Conservation (phyloP, 83 land plant species). For the Picea engelmannii region DNA sequence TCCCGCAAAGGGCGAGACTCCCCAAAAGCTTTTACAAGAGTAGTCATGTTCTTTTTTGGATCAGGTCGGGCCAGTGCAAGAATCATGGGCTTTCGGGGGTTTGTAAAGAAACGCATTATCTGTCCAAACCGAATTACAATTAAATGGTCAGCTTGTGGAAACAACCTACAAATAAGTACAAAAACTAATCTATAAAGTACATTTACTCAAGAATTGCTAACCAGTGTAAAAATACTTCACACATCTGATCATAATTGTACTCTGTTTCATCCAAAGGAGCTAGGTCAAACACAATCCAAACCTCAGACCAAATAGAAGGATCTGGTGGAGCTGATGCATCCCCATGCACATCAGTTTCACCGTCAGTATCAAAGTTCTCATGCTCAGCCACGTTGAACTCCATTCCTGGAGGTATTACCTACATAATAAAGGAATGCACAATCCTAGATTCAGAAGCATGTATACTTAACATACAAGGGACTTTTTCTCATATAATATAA, state of each 20-base stretch:
- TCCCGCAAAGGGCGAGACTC: constrained; percentile 74
- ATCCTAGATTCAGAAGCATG: neutral
- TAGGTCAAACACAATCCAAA: constrained; percentile 6
- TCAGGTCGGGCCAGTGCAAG: constrained; percentile 83
- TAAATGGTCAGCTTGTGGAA: neutral
- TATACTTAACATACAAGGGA: neutral
- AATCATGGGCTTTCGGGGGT: constrained; percentile 83
- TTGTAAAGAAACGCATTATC: constrained; percentile 77
- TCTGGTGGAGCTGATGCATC: constrained; percentile 48
- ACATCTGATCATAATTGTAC: neutral
- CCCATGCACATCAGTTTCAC: constrained; percentile 43
- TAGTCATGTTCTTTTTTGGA: constrained; percentile 77
- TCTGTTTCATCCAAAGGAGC: constrained; percentile 10
- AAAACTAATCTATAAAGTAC: neutral
- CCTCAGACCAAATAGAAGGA: constrained; percentile 83
- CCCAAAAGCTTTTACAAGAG: constrained; percentile 86
- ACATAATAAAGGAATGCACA: constrained; percentile 8
- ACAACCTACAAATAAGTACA: neutral
- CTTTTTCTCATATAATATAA: neutral
- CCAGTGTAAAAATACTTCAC: neutral
- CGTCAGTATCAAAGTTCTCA: constrained; percentile 60
- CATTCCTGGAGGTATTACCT: constrained; percentile 99
- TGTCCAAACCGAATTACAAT: constrained; percentile 19
- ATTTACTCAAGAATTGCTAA: neutral
- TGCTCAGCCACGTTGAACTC: constrained; percentile 76